phyloP scores from a whole-genome alignment of 2,329 filamentous ascomycete genomes.

The Neocucurbitaria cava region DNA sequence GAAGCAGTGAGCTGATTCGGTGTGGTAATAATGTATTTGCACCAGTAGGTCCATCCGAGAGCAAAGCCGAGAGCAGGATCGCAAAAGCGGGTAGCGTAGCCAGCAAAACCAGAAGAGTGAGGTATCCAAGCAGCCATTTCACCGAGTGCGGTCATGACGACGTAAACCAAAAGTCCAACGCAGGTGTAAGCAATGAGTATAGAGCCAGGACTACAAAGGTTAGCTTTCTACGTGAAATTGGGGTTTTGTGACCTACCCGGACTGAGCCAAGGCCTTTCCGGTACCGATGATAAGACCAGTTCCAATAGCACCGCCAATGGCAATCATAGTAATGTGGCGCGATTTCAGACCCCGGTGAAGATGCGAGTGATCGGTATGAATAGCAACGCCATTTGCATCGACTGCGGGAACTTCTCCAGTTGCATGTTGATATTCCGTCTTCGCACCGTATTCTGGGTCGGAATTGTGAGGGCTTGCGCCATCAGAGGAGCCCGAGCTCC shows the following conservation, averaged over 20 bases:
- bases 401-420: constrained; percentile 23
- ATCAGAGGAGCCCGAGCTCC: constrained; percentile 37
- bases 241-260: constrained; percentile 44
- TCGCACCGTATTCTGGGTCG: constrained; percentile 31
- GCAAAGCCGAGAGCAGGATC: constrained; percentile 83
- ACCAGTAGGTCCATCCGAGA: constrained; percentile 69
- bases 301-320: constrained; percentile 76
- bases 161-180: constrained; percentile 75
- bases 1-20: constrained; percentile 84
- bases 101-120: constrained; percentile 78
- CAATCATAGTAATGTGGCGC: constrained; percentile 68
- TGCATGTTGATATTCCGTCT: constrained; percentile 13
- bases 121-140: constrained; percentile 88
- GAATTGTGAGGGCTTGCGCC: constrained; percentile 29
- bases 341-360: constrained; percentile 62
- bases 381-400: constrained; percentile 33
- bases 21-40: constrained; percentile 82
- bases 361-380: constrained; percentile 39
- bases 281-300: constrained; percentile 77
- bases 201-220: constrained; percentile 62
- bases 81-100: constrained; percentile 79
- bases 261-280: constrained; percentile 58
- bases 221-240: constrained; percentile 8
- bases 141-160: constrained; percentile 82
- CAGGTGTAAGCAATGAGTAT: constrained; percentile 75